Evolutionary conservation across 768 basidiomycete species (phyloP), one percentile per base, ranked within the genome.

Genomic region (Tulasnella sp.): DNA sequence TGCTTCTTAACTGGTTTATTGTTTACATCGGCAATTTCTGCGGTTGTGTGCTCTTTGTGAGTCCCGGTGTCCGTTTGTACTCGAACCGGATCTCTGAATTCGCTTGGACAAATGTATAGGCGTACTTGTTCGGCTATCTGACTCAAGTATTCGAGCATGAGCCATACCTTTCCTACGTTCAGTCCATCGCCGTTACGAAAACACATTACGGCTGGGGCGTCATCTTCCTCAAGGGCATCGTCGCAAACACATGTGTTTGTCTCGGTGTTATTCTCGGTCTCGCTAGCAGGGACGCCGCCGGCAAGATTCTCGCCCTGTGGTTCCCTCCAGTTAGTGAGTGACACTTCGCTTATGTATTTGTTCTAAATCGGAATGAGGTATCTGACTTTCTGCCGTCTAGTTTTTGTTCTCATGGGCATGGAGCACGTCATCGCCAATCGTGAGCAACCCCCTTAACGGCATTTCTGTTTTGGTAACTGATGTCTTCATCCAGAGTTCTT

Each of bases 261-360:
- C 81, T 82, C 62, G 81, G 81, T 56, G 81, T 82, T n/a, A 76
- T 81, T 19, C 58, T 82, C 14, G 81, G 80, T 48, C 74, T 82
- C 39, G 81, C 81, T 27, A 48, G 81, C 39, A 77, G 81, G 27
- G 81, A 82, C 21, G 74, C 81, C 14, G 81, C 81, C 21, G 81
- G 81, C 62, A 82, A 82, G 76, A 81, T 82, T 36, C 71, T 81
- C 21, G 81, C 81, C 27, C 77, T 81, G 21, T 79, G 74, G 77
- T 82, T 82, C 80, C 81, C 81, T 79, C 74, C 81, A 81, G 68
- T 82, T 79, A 46, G 81, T 82, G 44, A 76, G 75, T 76, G n/a
- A 12, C 62, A 39, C 10, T 21, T 76, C 12, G 56, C n/a, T 76
- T n/a, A n/a, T n/a, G 39, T 40, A 44, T 44, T 1, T 10, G 7